phyloP scores from a whole-genome alignment of 106 monocot genomes.

The Posidonia australis region DNA sequence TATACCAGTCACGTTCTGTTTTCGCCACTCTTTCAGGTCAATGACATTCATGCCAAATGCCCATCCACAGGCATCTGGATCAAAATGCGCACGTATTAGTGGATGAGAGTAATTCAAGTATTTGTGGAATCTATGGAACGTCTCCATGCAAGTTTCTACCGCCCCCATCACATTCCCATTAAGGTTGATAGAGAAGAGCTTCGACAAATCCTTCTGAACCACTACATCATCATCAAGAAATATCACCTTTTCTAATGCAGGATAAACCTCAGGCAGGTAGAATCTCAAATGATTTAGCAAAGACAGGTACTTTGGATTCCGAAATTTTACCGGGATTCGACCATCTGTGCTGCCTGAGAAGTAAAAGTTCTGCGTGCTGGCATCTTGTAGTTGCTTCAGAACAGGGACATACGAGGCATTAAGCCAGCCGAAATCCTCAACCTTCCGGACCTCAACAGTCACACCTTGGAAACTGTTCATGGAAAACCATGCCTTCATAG shows the following conservation, averaged over 20 bases:
- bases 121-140: constrained; percentile 75
- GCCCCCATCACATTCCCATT: constrained; percentile 84
- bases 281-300: constrained; percentile 74
- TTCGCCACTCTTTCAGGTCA: constrained; percentile 54
- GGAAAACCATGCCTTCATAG: constrained; percentile 72
- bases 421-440: constrained; percentile 71
- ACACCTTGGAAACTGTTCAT: constrained; percentile 52
- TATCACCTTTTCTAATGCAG: constrained; percentile 50
- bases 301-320: constrained; percentile 78
- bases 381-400: constrained; percentile 63
- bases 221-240: constrained; percentile 80
- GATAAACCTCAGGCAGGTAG: constrained; percentile 75
- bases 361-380: constrained; percentile 62
- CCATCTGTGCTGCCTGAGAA: constrained; percentile 41
- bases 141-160: constrained; percentile 82
- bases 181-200: constrained; percentile 46
- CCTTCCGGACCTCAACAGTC: constrained; percentile 59
- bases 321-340: constrained; percentile 48
- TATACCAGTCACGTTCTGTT: constrained; percentile 65
- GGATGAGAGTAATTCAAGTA: constrained; percentile 73
- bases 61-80: constrained; percentile 82
- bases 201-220: constrained; percentile 56
- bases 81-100: constrained; percentile 61
- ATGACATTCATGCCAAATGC: constrained; percentile 84
- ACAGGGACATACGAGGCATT: constrained; percentile 85